phyloP scores from a whole-genome alignment of 1,139 yeast genomes.

The Kurtzmaniella quercitrusa region DNA sequence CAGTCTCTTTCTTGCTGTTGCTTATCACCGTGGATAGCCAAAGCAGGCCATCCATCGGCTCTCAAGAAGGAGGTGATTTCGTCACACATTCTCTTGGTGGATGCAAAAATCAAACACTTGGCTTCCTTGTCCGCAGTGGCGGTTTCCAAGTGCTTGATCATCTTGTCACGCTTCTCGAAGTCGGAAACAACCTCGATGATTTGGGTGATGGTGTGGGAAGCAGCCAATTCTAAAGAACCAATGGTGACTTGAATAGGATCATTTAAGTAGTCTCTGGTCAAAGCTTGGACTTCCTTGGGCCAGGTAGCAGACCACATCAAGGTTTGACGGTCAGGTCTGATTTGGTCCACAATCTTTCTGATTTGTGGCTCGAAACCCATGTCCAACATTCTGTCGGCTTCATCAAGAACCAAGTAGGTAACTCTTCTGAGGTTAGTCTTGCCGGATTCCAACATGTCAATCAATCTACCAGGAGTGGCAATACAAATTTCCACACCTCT shows the following conservation, averaged over 20 bases:
- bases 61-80: conserved; percentile 88
- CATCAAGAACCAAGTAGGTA: conserved; percentile 94
- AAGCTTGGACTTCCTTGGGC: conserved; percentile 95
- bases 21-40: conserved; percentile 98
- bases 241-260: conserved; percentile 95
- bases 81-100: conserved; percentile 97
- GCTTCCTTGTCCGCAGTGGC: conserved; percentile 77
- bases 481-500: conserved; percentile 94
- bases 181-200: conserved; percentile 86
- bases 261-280: conserved; percentile 84
- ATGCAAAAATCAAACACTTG: conserved; percentile 83
- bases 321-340: conserved; percentile 96
- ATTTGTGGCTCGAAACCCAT: conserved; percentile 98
- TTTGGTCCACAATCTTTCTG: conserved; percentile 90
- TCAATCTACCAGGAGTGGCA: conserved; percentile 98
- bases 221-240: conserved; percentile 94
- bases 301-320: conserved; percentile 99
- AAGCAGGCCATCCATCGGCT: conserved; percentile 98
- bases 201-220: conserved; percentile 95
- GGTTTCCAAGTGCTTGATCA: conserved; percentile 75
- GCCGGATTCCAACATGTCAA: conserved; percentile 93
- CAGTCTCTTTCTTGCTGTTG: conserved; percentile 98
- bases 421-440: conserved; percentile 95
- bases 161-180: conserved; percentile 89
- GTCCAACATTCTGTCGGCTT: conserved; percentile 94